Conservation (phyloP, 306 rosid genomes). For the Acmispon strigosus region DNA sequence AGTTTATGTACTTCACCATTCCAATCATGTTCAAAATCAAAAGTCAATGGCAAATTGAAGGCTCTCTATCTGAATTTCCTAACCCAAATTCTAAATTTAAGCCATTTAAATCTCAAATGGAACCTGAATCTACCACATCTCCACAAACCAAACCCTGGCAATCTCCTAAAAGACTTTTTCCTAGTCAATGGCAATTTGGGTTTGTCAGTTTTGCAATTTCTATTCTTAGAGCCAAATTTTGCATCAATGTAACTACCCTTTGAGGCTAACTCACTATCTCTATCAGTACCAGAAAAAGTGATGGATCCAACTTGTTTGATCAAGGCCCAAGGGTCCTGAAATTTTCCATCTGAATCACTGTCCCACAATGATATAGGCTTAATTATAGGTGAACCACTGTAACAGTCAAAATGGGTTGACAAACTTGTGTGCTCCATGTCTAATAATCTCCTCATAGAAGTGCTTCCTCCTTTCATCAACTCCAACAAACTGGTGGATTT, state of each 20-base stretch:
- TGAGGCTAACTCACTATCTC: conserved; percentile 31
- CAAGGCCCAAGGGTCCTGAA: conserved; percentile 53
- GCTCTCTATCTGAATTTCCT: conserved; percentile 19
- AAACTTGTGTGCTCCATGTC: conserved; percentile 86
- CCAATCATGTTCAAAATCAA: neutral
- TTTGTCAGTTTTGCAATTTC: conserved; percentile 10
- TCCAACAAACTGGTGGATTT: conserved; percentile 47
- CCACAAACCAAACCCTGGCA: conserved; percentile 58
- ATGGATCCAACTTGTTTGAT: conserved; percentile 35
- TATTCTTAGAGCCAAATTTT: conserved; percentile 14
- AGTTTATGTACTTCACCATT: neutral
- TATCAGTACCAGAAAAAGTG: conserved; percentile 9
- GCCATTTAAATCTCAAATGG: conserved; percentile 40
- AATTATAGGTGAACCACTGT: conserved; percentile 61
- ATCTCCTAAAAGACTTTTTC: conserved; percentile 50
- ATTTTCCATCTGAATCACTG: conserved; percentile 51
- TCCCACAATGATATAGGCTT: conserved; percentile 71
- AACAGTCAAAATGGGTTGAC: conserved; percentile 42
- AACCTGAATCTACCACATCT: conserved; percentile 41
- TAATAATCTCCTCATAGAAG: conserved; percentile 72
- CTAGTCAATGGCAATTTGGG: conserved; percentile 50
- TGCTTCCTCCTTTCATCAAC: conserved; percentile 72
- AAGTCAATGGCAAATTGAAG: neutral
- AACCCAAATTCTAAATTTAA: conserved; percentile 36
- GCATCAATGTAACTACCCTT: conserved; percentile 27